Evolutionary conservation across 2,329 filamentous ascomycete genomes (phyloP).

Genomic region (Venturia pyrina): DNA sequence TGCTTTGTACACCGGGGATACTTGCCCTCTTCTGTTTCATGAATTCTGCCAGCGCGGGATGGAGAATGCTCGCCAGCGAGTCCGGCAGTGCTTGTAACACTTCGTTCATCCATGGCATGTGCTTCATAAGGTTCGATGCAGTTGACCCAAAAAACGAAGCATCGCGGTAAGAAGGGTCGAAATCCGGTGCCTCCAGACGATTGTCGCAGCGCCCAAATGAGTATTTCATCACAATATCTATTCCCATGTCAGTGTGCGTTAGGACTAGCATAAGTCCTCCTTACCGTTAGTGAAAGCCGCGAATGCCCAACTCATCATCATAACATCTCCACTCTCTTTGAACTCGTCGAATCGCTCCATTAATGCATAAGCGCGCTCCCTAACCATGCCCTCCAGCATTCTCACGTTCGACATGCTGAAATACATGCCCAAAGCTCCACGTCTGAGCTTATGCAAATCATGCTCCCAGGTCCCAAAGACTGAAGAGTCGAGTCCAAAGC

Average conservation of each 20-base stretch:
- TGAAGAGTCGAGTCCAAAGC: background rate
- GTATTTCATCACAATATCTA: conserved; percentile 6
- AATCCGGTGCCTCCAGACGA: background rate
- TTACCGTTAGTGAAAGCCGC: conserved; percentile 5
- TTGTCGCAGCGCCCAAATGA: conserved; percentile 1
- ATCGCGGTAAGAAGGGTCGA: conserved; percentile 4
- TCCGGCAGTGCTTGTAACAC: background rate
- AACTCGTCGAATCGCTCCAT: background rate
- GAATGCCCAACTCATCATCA: conserved; percentile 3
- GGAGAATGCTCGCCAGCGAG: background rate
- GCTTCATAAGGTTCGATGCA: background rate
- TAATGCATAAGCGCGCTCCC: conserved; percentile 4
- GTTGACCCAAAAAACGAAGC: background rate
- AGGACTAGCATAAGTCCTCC: background rate
- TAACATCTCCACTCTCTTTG: conserved; percentile 3
- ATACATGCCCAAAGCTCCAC: conserved; percentile 24
- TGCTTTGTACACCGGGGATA: background rate
- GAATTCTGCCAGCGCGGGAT: conserved; percentile 1
- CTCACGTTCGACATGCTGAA: conserved; percentile 22
- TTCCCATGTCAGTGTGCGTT: background rate
- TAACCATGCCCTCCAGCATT: conserved; percentile 17
- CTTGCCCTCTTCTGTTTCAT: conserved; percentile 6
- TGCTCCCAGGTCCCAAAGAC: conserved; percentile 15
- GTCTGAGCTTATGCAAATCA: conserved; percentile 24
- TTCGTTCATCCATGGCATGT: background rate